Conservation (phyloP, 2,329 filamentous ascomycete species). For the Diaporthe australafricana region DNA sequence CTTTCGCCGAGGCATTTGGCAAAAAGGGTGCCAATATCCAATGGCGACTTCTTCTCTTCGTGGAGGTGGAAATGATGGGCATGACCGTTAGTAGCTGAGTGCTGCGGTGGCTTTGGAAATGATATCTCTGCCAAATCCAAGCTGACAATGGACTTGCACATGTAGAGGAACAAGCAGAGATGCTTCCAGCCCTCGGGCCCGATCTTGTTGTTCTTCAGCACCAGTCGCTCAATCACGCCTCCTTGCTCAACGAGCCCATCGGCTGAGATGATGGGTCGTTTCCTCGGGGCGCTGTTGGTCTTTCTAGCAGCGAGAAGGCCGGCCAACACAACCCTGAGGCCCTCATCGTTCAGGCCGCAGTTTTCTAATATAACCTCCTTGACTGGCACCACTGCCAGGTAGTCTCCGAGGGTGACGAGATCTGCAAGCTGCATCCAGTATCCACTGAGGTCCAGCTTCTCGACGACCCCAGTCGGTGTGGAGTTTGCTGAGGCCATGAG, state of each 20-base stretch:
- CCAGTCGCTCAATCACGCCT: slow-evolving; percentile 87
- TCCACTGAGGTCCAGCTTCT: slow-evolving; percentile 84
- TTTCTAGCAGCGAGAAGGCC: slow-evolving; percentile 85
- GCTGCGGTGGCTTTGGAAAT: slow-evolving; percentile 66
- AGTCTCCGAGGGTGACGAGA: slow-evolving; percentile 89
- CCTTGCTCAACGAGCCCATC: slow-evolving; percentile 61
- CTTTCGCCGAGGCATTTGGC: slow-evolving; percentile 82
- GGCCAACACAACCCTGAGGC: slow-evolving; percentile 85
- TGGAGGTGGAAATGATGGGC: slow-evolving; percentile 45
- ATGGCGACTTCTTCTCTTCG: slow-evolving; percentile 20
- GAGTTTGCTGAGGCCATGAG: slow-evolving; percentile 78
- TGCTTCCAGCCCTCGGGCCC: slow-evolving; percentile 91
- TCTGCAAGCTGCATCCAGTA: slow-evolving; percentile 88
- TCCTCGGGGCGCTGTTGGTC: slow-evolving; percentile 59
- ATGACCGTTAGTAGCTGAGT: slow-evolving; percentile 40
- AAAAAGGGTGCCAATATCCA: slow-evolving; percentile 74
- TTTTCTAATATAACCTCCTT: slow-evolving; percentile 89
- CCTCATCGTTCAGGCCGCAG: slow-evolving; percentile 87
- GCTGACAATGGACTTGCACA: slow-evolving; percentile 86
- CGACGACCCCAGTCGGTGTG: slow-evolving; percentile 78
- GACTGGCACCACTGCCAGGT: slow-evolving; percentile 91
- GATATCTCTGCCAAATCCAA: slow-evolving; percentile 88
- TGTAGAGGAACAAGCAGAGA: slow-evolving; percentile 88
- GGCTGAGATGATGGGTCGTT: slow-evolving; percentile 54
- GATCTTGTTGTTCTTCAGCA: slow-evolving; percentile 92